Conservation (phyloP, 2,329 filamentous ascomycete genomes). For the Dactylonectria macrodidyma region DNA sequence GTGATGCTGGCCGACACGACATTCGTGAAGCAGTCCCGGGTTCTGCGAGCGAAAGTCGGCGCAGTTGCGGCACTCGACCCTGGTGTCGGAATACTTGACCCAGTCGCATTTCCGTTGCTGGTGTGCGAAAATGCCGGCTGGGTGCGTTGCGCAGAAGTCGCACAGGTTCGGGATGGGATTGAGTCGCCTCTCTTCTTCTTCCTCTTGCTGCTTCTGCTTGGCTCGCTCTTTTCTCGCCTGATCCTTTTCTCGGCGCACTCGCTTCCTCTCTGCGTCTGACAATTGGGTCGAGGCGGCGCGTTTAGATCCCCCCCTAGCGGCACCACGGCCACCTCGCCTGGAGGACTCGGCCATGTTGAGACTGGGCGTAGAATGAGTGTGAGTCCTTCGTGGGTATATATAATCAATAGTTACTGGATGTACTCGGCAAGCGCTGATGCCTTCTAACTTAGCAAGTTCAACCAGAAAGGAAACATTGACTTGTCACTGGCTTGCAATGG, state of each 20-base stretch:
- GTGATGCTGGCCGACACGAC: conserved; percentile 11
- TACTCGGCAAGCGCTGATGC: too few species aligned
- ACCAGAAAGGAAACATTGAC: too few species aligned
- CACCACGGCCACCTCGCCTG: not conserved
- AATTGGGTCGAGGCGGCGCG: not conserved
- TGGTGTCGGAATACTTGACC: not conserved
- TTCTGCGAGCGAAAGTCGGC: conserved; percentile 34
- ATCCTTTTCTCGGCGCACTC: not conserved
- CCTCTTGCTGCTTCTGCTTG: not conserved
- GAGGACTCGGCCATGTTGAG: not conserved
- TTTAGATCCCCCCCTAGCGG: not conserved
- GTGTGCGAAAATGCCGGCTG: conserved; percentile 15
- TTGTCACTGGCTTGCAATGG: too few species aligned
- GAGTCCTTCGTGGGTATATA: too few species aligned
- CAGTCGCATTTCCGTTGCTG: conserved; percentile 15
- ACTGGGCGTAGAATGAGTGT: not conserved
- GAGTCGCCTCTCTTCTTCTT: not conserved
- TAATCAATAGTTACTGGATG: too few species aligned
- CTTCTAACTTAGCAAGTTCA: too few species aligned
- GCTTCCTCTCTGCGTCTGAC: not conserved
- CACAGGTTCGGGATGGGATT: conserved; percentile 8
- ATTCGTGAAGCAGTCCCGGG: conserved; percentile 8
- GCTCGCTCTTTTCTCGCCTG: not conserved
- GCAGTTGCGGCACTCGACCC: conserved; percentile 37
- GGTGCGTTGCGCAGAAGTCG: conserved; percentile 34